Percentiles rank a stretch among this genome's conserved stretches.
These are phyloP conservation scores for Harringtonia lauricola DNA, from an alignment of 2,329 filamentous ascomycete species.

Conservation along the genomic window DNA sequence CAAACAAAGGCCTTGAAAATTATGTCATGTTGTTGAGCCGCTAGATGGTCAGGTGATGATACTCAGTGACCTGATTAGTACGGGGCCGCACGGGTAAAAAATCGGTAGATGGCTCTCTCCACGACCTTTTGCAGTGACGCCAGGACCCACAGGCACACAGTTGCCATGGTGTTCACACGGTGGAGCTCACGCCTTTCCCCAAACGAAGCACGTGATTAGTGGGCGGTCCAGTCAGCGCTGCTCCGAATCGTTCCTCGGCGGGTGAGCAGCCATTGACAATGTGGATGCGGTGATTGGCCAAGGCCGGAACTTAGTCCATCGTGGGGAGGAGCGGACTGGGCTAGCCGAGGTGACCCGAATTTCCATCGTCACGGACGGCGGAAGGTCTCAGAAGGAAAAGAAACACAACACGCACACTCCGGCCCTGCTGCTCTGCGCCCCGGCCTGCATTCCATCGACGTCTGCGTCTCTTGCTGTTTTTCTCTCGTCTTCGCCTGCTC, in stretches of 20 bases:
- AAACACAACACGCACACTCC: background rate
- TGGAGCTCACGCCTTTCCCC: too few relatives aligned
- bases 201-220: conserved; percentile 2
- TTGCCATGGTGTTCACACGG: background rate
- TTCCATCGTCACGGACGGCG: conserved; percentile 10
- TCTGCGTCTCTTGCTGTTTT: background rate
- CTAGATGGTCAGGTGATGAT: too few relatives aligned
- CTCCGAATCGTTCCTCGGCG: conserved; percentile 11
- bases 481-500: background rate
- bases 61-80: too few relatives aligned
- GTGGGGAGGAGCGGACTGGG: conserved; percentile 4
- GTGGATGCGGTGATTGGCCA: conserved; percentile 9
- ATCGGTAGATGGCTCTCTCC: background rate
- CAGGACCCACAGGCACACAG: background rate
- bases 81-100: too few relatives aligned
- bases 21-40: background rate
- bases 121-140: background rate
- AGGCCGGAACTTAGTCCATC: background rate
- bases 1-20: background rate
- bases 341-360: conserved; percentile 15
- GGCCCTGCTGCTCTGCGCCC: background rate
- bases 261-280: conserved; percentile 11
- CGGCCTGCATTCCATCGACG: background rate
- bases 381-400: conserved; percentile 4
- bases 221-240: conserved; percentile 9